Evolutionary conservation across 164 flowering plant genomes (phyloP), one percentile per base, ranked within the genome.

Genomic region (Malania oleifera): DNA sequence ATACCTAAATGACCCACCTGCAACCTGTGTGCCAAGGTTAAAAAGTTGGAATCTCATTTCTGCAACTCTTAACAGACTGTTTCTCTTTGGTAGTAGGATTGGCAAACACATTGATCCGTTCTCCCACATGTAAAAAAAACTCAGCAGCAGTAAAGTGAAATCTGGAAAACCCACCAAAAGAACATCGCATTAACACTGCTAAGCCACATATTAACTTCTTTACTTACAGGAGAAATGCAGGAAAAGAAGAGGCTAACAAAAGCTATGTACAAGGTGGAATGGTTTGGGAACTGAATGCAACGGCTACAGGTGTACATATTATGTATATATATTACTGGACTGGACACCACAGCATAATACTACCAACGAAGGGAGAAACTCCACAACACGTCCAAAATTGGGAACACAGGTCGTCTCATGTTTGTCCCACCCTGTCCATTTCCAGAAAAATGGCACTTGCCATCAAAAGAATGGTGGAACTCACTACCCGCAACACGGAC

Each of bases 331-430:
- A 45, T 56, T 41, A 60, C 56, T 11, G 35, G 56, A 56, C 54
- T 11, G 35, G 56, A 56, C 54, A 60, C 57, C 67, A 63, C 10
- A 54, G 11, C 47, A 12, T 60, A 63, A 50, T 47, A n/a, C n/a
- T n/a, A n/a, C n/a, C n/a, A n/a, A n/a, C n/a, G n/a, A n/a, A n/a
- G n/a, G n/a, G n/a, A n/a, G n/a, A n/a, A 60, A 69, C 60, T 58
- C 68, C 63, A 52, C n/a, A 24, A 57, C 66, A 52, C 34, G 73
- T 54, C 74, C 71, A 74, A 70, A 74, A 70, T 53, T 70, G 72
- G 61, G 54, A 41, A 19, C 18, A 51, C 2, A 17, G 13, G 13
- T 31, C 41, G 13, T 38, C 1, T 2, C 41, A n/a, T n/a, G n/a
- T n/a, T 4, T 31, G 35, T 39, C 17, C 47, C 48, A 24, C 37